Percentiles rank a stretch among this genome's conserved stretches.
These are phyloP conservation scores for Ophiorrhiza pumila DNA, from an alignment of 257 asterid genomes.

Conservation along the genomic window DNA sequence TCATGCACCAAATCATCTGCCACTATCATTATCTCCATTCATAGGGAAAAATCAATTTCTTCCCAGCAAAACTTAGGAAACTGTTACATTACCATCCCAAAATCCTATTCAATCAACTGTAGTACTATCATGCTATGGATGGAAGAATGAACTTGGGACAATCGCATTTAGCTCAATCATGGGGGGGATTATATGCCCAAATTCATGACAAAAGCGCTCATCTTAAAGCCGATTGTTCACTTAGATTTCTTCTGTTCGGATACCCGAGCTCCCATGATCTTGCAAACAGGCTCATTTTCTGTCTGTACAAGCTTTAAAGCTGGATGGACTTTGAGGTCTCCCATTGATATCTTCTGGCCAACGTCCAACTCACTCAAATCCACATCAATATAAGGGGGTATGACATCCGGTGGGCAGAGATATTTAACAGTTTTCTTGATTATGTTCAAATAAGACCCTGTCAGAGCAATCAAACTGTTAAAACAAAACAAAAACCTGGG, in stretches of 20 bases:
- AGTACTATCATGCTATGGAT: background rate
- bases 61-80: background rate
- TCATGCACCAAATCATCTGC: background rate
- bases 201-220: background rate
- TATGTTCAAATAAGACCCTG: conserved; percentile 73
- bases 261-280: conserved; percentile 44
- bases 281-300: conserved; percentile 40
- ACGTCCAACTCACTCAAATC: conserved; percentile 88
- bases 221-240: conserved; percentile 18
- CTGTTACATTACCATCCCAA: background rate
- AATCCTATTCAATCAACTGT: conserved; percentile 1
- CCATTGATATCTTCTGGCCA: conserved; percentile 70
- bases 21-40: conserved; percentile 2
- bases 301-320: conserved; percentile 59
- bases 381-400: conserved; percentile 87
- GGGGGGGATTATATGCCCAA: background rate
- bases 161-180: background rate
- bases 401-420: conserved; percentile 80
- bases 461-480: conserved; percentile 8
- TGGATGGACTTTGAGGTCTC: conserved; percentile 85
- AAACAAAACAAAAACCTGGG: background rate
- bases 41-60: background rate
- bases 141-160: background rate
- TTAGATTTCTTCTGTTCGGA: conserved; percentile 52
- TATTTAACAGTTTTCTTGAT: conserved; percentile 77